These are phyloP conservation scores for Citrus australasica DNA, from an alignment of 345 rosid genomes.

Conservation along the genomic window DNA sequence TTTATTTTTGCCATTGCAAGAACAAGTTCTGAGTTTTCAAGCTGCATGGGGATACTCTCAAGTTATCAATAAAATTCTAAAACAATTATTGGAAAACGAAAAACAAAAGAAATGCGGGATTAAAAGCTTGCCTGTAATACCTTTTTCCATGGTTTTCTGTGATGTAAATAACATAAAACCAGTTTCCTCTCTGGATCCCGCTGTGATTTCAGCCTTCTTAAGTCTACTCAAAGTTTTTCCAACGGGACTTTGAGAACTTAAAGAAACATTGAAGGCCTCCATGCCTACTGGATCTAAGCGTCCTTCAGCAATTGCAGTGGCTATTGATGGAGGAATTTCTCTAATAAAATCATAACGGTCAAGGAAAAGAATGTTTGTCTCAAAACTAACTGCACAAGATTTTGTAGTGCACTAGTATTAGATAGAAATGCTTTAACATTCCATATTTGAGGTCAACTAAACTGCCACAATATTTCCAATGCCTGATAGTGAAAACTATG, in stretches of 20 bases:
- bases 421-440: not conserved
- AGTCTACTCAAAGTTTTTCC: conserved; percentile 16
- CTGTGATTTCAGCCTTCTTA: conserved; percentile 24
- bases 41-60: not conserved
- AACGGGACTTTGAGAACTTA: conserved; percentile 19
- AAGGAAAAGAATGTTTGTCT: conserved; percentile 16
- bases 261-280: conserved; percentile 57
- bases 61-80: not conserved
- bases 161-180: conserved; percentile 30
- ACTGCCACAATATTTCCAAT: not conserved
- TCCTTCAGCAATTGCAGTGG: conserved; percentile 76
- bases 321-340: conserved; percentile 67
- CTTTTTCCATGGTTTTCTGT: conserved; percentile 23
- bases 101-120: not conserved
- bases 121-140: conserved; percentile 28
- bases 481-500: not conserved
- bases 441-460: not conserved
- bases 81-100: not conserved
- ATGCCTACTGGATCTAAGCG: conserved; percentile 57
- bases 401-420: not conserved
- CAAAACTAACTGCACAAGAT: not conserved
- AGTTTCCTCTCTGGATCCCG: conserved; percentile 15
- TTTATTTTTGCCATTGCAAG: not conserved
- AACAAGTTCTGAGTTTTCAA: not conserved
- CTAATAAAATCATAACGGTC: conserved; percentile 34